Evolutionary conservation across 495 filamentous ascomycete species (phyloP).

Genomic region (Cenococcum geophilum): DNA sequence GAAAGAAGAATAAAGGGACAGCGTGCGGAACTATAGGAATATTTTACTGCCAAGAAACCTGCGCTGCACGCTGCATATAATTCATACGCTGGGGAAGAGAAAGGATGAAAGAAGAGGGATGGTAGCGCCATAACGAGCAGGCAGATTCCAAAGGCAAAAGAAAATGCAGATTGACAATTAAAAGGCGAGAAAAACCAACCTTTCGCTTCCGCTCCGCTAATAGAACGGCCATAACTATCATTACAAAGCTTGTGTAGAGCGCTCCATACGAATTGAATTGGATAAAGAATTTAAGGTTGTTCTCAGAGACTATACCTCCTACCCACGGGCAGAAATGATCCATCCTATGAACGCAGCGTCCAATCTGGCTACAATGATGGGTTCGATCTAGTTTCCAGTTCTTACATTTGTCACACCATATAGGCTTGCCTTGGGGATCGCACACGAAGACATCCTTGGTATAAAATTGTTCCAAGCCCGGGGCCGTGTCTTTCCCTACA

Average conservation of each 20-base stretch:
- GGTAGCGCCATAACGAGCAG: too few relatives aligned
- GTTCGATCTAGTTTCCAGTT: conserved; percentile 78
- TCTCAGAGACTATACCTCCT: conserved; percentile 81
- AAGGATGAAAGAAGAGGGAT: not conserved
- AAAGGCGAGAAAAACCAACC: conserved; percentile 17
- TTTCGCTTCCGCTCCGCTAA: conserved; percentile 41
- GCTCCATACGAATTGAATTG: conserved; percentile 72
- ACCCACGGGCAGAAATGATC: conserved; percentile 96
- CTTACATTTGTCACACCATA: conserved; percentile 74
- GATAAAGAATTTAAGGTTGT: conserved; percentile 80
- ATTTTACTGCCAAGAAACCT: not conserved
- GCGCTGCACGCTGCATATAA: not conserved
- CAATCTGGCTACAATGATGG: conserved; percentile 74
- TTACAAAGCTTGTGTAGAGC: conserved; percentile 57
- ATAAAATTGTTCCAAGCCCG: conserved; percentile 49
- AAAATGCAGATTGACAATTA: not conserved
- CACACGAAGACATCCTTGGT: conserved; percentile 77
- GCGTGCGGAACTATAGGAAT: too few relatives aligned
- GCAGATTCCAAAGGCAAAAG: not conserved
- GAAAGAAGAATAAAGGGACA: too few relatives aligned
- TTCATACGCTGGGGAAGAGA: not conserved
- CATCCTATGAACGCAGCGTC: conserved; percentile 77
- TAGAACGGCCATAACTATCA: conserved; percentile 55
- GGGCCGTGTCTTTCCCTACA: conserved; percentile 5
- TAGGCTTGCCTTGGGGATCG: conserved; percentile 67